Percentiles rank a stretch among this genome's conserved stretches.
Evolutionary conservation across 805 yeast species (phyloP).

Genomic region (Kregervanrija delftensis): DNA sequence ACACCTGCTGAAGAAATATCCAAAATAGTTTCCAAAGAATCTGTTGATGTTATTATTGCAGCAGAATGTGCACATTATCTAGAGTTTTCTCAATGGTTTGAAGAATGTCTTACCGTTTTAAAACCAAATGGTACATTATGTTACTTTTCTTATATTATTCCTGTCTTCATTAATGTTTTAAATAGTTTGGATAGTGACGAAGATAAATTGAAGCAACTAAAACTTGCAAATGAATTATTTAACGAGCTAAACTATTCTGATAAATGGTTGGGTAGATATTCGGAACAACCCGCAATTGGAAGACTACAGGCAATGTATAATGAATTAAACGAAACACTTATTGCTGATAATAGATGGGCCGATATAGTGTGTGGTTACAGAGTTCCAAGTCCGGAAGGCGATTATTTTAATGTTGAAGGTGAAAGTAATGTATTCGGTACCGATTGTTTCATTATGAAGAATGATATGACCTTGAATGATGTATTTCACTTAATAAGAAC

Average conservation of each 20-base stretch:
- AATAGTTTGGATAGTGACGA: slow-evolving; percentile 27
- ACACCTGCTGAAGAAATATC: slow-evolving; percentile 16
- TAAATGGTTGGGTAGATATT: slow-evolving; percentile 52
- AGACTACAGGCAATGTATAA: slow-evolving; percentile 39
- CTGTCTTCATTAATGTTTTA: slow-evolving; percentile 36
- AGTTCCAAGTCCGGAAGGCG: slow-evolving; percentile 13
- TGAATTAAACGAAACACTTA: slow-evolving; percentile 35
- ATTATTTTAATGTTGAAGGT: background rate
- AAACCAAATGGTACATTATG: slow-evolving; percentile 47
- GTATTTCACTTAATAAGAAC: slow-evolving; percentile 54
- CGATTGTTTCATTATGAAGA: slow-evolving; percentile 28
- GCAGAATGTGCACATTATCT: slow-evolving; percentile 89
- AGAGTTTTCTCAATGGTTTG: slow-evolving; percentile 20
- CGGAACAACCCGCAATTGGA: slow-evolving; percentile 82
- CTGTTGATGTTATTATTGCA: slow-evolving; percentile 60
- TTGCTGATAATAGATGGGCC: slow-evolving; percentile 23
- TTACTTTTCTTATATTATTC: slow-evolving; percentile 76
- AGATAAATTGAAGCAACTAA: background rate
- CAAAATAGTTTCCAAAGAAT: slow-evolving; percentile 14
- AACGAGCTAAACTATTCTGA: slow-evolving; percentile 36
- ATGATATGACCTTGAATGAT: slow-evolving; percentile 37
- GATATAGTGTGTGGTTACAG: slow-evolving; percentile 27
- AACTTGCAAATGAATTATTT: slow-evolving; percentile 36
- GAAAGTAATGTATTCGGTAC: slow-evolving; percentile 1
- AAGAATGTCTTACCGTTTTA: slow-evolving; percentile 29